Percentiles rank a stretch among this genome's conserved stretches.
phyloP scores from a whole-genome alignment of 208 protist genomes.

The Leishmania martiniquensis region DNA sequence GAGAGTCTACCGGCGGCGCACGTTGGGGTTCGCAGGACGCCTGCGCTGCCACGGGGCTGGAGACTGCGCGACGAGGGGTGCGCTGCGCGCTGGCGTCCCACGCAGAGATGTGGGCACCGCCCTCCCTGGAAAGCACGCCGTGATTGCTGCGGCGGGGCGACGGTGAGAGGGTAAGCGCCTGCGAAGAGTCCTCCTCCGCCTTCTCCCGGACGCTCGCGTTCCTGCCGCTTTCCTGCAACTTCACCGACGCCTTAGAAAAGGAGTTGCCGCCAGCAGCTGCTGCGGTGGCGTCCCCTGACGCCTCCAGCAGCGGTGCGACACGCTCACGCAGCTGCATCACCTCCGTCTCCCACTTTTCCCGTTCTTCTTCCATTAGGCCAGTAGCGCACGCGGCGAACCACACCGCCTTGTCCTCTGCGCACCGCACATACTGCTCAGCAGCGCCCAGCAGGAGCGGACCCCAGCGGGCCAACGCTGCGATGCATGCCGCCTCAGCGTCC shows the following conservation, averaged over 20 bases:
- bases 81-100: not conserved
- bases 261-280: not conserved
- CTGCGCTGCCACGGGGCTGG: not conserved
- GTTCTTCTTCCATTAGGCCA: constrained; percentile 13
- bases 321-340: constrained; percentile 38
- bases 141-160: constrained; percentile 1
- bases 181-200: constrained; percentile 17
- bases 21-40: not conserved
- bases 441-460: not conserved
- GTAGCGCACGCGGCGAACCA: constrained; percentile 5
- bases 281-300: not conserved
- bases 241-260: not conserved
- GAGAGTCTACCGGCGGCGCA: not conserved
- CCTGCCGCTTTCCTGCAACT: not conserved
- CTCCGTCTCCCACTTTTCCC: constrained; percentile 42
- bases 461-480: not conserved
- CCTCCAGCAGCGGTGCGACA: constrained; percentile 16
- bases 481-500: not conserved
- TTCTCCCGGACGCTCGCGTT: not conserved
- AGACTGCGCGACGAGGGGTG: not conserved
- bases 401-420: not conserved
- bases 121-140: not conserved
- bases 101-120: not conserved
- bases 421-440: not conserved
- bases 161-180: constrained; percentile 15